Conservation (phyloP, 495 filamentous ascomycete genomes). For the Endocarpon pusillum region DNA sequence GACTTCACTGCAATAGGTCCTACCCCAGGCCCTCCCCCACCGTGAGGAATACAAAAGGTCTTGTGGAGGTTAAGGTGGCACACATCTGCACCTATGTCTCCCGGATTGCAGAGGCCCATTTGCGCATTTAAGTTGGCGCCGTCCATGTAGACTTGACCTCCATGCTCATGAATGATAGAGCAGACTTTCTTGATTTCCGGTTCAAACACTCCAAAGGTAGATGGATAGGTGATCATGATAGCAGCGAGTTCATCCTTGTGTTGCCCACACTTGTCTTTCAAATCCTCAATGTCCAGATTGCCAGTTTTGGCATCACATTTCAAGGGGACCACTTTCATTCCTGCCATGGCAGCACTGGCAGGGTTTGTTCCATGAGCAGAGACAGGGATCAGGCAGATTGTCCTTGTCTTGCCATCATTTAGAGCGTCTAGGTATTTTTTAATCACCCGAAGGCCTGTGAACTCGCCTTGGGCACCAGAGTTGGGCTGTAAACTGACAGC, state of each 20-base stretch:
- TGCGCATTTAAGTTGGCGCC: conserved; percentile 99
- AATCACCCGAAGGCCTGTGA: conserved; percentile 83
- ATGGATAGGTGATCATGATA: conserved; percentile 98
- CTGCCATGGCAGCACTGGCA: conserved; percentile 90
- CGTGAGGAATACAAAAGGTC: conserved; percentile 98
- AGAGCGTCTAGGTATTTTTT: conserved; percentile 65
- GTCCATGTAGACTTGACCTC: conserved; percentile 98
- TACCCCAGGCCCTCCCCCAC: conserved; percentile 87
- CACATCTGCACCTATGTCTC: conserved; percentile 93
- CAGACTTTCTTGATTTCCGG: conserved; percentile 78
- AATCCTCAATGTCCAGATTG: conserved; percentile 76
- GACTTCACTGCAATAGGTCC: conserved; percentile 86
- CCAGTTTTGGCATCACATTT: conserved; percentile 82
- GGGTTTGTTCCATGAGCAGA: conserved; percentile 97
- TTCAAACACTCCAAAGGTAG: conserved; percentile 93
- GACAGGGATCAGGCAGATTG: conserved; percentile 91
- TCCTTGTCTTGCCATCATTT: conserved; percentile 44
- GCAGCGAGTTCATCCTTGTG: conserved; percentile 74
- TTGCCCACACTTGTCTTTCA: conserved; percentile 76
- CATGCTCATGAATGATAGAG: conserved; percentile 68
- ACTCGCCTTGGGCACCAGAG: conserved; percentile 93
- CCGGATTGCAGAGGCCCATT: conserved; percentile 90
- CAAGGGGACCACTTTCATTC: conserved; percentile 88
- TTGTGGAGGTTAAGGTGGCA: conserved; percentile 98
- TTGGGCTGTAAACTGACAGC: conserved; percentile 87